Evolutionary conservation across 768 basidiomycete genomes (phyloP).

Genomic region (Xerocomellus dryophilus): DNA sequence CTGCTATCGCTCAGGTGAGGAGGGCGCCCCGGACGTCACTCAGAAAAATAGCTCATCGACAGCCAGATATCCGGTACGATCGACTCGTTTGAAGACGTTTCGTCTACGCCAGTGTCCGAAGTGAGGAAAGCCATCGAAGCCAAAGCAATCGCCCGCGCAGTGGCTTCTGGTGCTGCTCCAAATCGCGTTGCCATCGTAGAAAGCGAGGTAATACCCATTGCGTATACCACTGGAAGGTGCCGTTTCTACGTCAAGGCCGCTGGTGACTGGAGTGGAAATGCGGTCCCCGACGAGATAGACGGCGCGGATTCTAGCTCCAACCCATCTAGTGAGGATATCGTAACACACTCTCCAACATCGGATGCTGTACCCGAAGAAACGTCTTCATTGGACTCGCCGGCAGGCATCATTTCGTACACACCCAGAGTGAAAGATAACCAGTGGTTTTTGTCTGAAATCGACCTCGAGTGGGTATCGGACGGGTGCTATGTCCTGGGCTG

Average conservation of each 20-base stretch:
- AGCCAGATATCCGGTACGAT: slow-evolving; percentile 42
- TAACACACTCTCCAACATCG: not conserved
- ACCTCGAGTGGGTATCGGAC: slow-evolving; percentile 58
- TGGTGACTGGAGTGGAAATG: slow-evolving; percentile 43
- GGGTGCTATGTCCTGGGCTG: slow-evolving; percentile 63
- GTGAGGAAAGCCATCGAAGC: slow-evolving; percentile 34
- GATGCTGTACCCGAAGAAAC: slow-evolving; percentile 11
- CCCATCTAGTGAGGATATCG: slow-evolving; percentile 3
- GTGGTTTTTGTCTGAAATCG: slow-evolving; percentile 46
- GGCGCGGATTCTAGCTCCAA: slow-evolving; percentile 2
- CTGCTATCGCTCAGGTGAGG: slow-evolving; percentile 41
- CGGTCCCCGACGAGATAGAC: slow-evolving; percentile 23
- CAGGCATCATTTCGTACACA: slow-evolving; percentile 35
- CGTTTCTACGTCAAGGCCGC: slow-evolving; percentile 58
- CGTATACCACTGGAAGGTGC: slow-evolving; percentile 33
- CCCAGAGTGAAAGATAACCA: slow-evolving; percentile 39
- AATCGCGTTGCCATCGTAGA: slow-evolving; percentile 51
- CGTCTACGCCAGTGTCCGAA: slow-evolving; percentile 33
- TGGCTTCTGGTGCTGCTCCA: slow-evolving; percentile 44
- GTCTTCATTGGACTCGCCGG: slow-evolving; percentile 11
- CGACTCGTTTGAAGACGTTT: slow-evolving; percentile 43
- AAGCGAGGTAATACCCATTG: slow-evolving; percentile 48
- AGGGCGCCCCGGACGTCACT: not conserved
- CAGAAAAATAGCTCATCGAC: slow-evolving; percentile 2
- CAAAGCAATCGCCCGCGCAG: slow-evolving; percentile 42